Evolutionary conservation across 1,139 yeast genomes (phyloP).

Genomic region (Sugiyamaella castrensis): DNA sequence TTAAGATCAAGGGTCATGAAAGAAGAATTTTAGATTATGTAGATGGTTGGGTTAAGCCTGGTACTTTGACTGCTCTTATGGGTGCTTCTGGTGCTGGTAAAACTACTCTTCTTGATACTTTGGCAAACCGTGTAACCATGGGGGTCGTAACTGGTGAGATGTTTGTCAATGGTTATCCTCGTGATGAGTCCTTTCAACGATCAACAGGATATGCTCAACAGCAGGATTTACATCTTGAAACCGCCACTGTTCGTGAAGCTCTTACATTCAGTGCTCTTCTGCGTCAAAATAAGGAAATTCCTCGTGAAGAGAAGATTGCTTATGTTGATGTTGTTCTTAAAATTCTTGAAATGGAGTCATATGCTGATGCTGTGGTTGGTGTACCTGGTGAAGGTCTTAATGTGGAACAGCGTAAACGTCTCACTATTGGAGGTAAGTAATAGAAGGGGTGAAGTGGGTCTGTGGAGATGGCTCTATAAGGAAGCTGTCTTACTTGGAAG

Average conservation of each 20-base stretch:
- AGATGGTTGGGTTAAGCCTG: slow-evolving; percentile 83
- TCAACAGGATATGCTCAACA: slow-evolving; percentile 83
- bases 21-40: slow-evolving; percentile 64
- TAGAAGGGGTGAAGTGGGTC: no score
- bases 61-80: slow-evolving; percentile 74
- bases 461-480: no score
- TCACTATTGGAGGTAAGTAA: slow-evolving; percentile 84
- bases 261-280: slow-evolving; percentile 66
- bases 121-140: slow-evolving; percentile 73
- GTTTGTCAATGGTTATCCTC: slow-evolving; percentile 66
- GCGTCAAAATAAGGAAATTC: slow-evolving; percentile 60
- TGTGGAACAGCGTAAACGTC: slow-evolving; percentile 82
- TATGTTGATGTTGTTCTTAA: slow-evolving; percentile 71
- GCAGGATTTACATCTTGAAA: slow-evolving; percentile 69
- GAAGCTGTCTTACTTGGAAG: no score
- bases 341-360: slow-evolving; percentile 66
- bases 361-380: slow-evolving; percentile 82
- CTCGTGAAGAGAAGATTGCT: slow-evolving; percentile 58
- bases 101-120: slow-evolving; percentile 69
- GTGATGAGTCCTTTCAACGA: slow-evolving; percentile 74
- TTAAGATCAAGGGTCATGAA: slow-evolving; percentile 56
- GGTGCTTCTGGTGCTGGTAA: slow-evolving; percentile 91
- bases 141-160: slow-evolving; percentile 76
- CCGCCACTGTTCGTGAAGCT: slow-evolving; percentile 81
- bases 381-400: slow-evolving; percentile 71